These are phyloP conservation scores for Avena insularis DNA, from an alignment of 176 grass and related monocot genomes.

Conservation along the genomic window DNA sequence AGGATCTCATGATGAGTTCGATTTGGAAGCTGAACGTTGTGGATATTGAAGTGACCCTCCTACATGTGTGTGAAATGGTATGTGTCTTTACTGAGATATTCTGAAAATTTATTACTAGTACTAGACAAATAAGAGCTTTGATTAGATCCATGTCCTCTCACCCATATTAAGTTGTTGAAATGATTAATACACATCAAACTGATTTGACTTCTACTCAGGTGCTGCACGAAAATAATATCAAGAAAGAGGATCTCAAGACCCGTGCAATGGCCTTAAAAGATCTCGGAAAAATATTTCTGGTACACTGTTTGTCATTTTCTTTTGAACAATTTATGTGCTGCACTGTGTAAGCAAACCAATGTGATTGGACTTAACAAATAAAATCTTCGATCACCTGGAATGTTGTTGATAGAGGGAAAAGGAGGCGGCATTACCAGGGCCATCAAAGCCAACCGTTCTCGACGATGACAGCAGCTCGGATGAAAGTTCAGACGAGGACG, in stretches of 20 bases:
- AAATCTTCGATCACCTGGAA: slow-evolving; percentile 31
- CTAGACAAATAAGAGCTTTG: not conserved
- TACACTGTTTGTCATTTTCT: slow-evolving; percentile 32
- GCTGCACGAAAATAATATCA: slow-evolving; percentile 80
- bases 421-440: slow-evolving; percentile 68
- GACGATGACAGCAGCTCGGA: slow-evolving; percentile 76
- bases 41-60: slow-evolving; percentile 92
- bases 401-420: slow-evolving; percentile 69
- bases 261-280: slow-evolving; percentile 82
- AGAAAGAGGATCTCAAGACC: slow-evolving; percentile 91
- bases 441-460: slow-evolving; percentile 74
- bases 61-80: slow-evolving; percentile 98
- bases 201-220: slow-evolving; percentile 55
- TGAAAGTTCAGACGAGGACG: slow-evolving; percentile 81
- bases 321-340: slow-evolving; percentile 5
- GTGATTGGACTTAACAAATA: not conserved
- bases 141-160: not conserved
- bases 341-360: not conserved
- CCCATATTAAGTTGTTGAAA: slow-evolving; percentile 13
- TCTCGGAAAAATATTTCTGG: slow-evolving; percentile 93
- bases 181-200: not conserved
- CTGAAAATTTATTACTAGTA: not conserved
- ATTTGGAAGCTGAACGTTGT: slow-evolving; percentile 96
- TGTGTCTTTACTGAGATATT: slow-evolving; percentile 22
- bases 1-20: slow-evolving; percentile 97